These are phyloP conservation scores for Croton laevigatus DNA, from an alignment of 441 rosid species.

Conservation along the genomic window DNA sequence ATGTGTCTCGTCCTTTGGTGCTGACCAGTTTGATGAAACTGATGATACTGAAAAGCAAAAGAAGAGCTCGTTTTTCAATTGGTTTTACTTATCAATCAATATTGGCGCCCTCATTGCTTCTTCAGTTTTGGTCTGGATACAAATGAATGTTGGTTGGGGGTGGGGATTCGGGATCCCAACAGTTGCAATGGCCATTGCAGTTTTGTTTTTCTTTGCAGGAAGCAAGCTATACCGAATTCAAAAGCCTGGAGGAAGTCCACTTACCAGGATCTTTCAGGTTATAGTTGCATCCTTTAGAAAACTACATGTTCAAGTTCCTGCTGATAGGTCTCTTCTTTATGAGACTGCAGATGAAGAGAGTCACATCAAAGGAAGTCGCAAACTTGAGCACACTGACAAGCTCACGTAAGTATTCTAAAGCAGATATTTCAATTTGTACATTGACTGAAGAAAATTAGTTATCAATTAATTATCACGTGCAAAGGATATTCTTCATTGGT, in stretches of 20 bases:
- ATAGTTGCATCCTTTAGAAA: slow-evolving; percentile 77
- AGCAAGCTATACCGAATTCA: slow-evolving; percentile 66
- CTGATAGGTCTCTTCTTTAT: slow-evolving; percentile 61
- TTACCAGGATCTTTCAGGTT: slow-evolving; percentile 78
- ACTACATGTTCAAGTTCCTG: slow-evolving; percentile 55
- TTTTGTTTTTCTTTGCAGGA: slow-evolving; percentile 72
- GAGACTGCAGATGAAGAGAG: slow-evolving; percentile 65
- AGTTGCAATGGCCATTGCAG: slow-evolving; percentile 76
- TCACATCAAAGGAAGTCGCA: slow-evolving; percentile 74
- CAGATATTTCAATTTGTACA: not conserved
- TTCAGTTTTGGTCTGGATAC: slow-evolving; percentile 85
- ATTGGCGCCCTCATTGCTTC: slow-evolving; percentile 86
- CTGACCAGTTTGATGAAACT: slow-evolving; percentile 89
- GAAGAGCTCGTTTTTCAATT: slow-evolving; percentile 91
- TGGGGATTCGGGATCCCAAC: slow-evolving; percentile 96
- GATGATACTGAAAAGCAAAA: slow-evolving; percentile 64
- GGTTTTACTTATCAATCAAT: slow-evolving; percentile 91
- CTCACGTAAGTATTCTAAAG: slow-evolving; percentile 44
- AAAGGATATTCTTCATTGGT: too few species aligned
- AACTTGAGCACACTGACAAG: slow-evolving; percentile 67
- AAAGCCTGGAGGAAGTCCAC: slow-evolving; percentile 90
- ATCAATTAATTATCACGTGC: too few species aligned
- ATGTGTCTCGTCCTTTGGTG: slow-evolving; percentile 94
- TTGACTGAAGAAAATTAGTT: too few species aligned
- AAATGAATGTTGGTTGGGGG: slow-evolving; percentile 96